A percentile compares a stretch with the other conserved stretches of the same genome.
phyloP scores from a whole-genome alignment of 345 rosid species.

The Aurinia saxatilis region DNA sequence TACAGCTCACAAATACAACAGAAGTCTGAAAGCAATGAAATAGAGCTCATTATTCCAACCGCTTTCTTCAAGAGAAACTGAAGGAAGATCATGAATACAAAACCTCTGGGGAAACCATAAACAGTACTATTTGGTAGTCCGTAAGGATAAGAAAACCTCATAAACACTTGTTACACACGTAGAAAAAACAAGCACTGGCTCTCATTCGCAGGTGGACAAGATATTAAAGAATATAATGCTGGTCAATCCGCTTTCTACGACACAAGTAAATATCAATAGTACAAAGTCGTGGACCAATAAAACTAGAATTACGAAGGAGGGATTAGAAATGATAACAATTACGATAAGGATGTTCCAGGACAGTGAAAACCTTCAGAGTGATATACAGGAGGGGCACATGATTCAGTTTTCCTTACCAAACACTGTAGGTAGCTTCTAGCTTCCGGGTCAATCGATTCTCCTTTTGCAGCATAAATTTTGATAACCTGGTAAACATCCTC shows the following conservation, averaged over 20 bases:
- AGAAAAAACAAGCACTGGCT: background rate
- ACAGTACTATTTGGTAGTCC: background rate
- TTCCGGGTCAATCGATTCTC: slow-evolving; percentile 52
- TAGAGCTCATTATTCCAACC: background rate
- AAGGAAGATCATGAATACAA: background rate
- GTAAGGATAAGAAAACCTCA: background rate
- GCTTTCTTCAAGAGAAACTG: background rate
- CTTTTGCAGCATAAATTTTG: slow-evolving; percentile 57
- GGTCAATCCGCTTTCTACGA: background rate
- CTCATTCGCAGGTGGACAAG: background rate
- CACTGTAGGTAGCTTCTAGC: slow-evolving; percentile 51
- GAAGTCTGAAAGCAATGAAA: background rate
- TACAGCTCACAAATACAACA: background rate
- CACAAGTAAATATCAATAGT: background rate
- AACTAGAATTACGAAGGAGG: background rate
- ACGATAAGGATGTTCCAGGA: too few species aligned
- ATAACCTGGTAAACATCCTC: slow-evolving; percentile 76
- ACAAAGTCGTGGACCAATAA: background rate
- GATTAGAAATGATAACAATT: background rate
- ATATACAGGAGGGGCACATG: background rate
- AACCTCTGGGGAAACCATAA: background rate
- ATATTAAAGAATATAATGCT: background rate
- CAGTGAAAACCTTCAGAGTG: background rate
- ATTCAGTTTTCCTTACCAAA: slow-evolving; percentile 60
- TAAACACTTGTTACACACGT: background rate